phyloP scores from a whole-genome alignment of 768 basidiomycete species.

The Melanogaster broomeanus region DNA sequence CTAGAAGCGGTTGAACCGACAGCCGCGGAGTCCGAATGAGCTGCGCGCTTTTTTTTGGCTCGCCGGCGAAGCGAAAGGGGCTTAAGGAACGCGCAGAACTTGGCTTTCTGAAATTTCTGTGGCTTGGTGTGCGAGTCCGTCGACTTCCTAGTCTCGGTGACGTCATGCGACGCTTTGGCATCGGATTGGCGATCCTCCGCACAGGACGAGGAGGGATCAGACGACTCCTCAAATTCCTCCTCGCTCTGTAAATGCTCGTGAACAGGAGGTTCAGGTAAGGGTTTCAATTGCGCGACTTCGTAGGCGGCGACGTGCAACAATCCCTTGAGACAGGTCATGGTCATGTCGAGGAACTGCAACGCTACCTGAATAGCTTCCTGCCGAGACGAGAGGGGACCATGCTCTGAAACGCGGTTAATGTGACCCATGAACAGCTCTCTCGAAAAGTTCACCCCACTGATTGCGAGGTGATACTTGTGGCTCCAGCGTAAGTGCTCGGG shows the following conservation, averaged over 20 bases:
- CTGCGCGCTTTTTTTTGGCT: constrained; percentile 4
- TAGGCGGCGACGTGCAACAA: constrained; percentile 33
- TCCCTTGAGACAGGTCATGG: constrained; percentile 32
- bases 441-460: constrained; percentile 21
- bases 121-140: neutral
- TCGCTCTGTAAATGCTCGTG: neutral
- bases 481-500: constrained; percentile 20
- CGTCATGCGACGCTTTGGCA: neutral
- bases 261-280: constrained; percentile 25
- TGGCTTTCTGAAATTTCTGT: constrained; percentile 13
- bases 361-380: constrained; percentile 13
- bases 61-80: constrained; percentile 12
- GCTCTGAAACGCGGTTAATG: constrained; percentile 9
- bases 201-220: constrained; percentile 6
- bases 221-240: constrained; percentile 1
- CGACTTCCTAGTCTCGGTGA: neutral
- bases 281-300: constrained; percentile 28
- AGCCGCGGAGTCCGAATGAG: constrained; percentile 1
- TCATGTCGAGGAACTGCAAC: constrained; percentile 32
- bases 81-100: constrained; percentile 15
- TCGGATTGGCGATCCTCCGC: neutral
- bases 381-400: constrained; percentile 2
- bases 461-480: constrained; percentile 21
- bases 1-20: constrained; percentile 15
- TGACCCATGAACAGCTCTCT: constrained; percentile 24